Evolutionary conservation across 495 filamentous ascomycete species (phyloP).

Genomic region (Aspergillus sclerotioniger): DNA sequence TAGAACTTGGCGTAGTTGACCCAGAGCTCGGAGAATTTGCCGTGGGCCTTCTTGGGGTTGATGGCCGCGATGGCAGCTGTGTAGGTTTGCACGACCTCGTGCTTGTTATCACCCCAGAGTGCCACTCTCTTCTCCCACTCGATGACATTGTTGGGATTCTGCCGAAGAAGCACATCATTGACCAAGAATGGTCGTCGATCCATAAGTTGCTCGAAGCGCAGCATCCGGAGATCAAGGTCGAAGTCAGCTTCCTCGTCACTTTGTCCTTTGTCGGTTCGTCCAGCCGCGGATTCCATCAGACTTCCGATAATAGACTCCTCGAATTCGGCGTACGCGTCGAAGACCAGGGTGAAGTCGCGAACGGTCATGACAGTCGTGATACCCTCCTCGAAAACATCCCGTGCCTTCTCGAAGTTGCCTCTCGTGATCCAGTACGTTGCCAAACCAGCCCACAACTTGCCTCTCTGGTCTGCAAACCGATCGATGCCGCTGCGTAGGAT

Average conservation of each 20-base stretch:
- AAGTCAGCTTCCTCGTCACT: constrained; percentile 86
- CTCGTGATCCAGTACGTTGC: constrained; percentile 96
- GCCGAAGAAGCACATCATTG: constrained; percentile 91
- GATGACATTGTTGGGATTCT: constrained; percentile 94
- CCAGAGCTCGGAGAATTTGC: constrained; percentile 94
- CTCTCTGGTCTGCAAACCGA: constrained; percentile 89
- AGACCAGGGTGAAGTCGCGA: constrained; percentile 95
- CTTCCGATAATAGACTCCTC: constrained; percentile 93
- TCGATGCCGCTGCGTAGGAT: constrained; percentile 93
- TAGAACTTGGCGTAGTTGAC: constrained; percentile 98
- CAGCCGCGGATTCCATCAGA: constrained; percentile 83
- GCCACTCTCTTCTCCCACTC: constrained; percentile 97
- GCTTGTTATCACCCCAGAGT: constrained; percentile 91
- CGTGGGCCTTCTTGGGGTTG: constrained; percentile 91
- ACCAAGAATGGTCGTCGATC: constrained; percentile 93
- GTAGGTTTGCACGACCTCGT: constrained; percentile 90
- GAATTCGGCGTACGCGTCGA: constrained; percentile 94
- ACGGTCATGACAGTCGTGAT: constrained; percentile 99
- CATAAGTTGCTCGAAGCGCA: constrained; percentile 98
- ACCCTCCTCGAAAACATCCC: constrained; percentile 95
- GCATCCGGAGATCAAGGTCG: constrained; percentile 95
- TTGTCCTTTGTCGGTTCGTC: constrained; percentile 76
- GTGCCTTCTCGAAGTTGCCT: constrained; percentile 84
- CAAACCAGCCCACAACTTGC: constrained; percentile 93
- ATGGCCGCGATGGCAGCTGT: constrained; percentile 91